These are phyloP conservation scores for Letharia lupina DNA, from an alignment of 495 filamentous ascomycete genomes.

Conservation along the genomic window DNA sequence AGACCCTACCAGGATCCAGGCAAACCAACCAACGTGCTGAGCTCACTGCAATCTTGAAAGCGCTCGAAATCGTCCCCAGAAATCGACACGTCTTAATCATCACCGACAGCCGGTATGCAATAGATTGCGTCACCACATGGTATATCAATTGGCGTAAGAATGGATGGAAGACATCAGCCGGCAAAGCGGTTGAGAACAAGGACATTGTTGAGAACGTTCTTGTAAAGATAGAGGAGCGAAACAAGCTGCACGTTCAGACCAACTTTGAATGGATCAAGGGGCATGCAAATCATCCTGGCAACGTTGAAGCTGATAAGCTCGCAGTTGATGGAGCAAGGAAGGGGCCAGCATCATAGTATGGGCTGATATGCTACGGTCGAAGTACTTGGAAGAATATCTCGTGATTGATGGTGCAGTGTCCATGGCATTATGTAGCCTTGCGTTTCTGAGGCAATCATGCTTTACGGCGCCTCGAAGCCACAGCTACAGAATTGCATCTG, in stretches of 20 bases:
- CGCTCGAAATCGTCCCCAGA: conserved; percentile 64
- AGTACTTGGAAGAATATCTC: conserved; percentile 14
- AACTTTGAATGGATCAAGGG: conserved; percentile 85
- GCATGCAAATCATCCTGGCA: conserved; percentile 59
- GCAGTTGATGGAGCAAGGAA: conserved; percentile 53
- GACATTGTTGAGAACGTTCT: conserved; percentile 72
- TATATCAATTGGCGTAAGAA: conserved; percentile 69
- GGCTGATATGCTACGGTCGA: background rate
- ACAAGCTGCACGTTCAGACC: conserved; percentile 50
- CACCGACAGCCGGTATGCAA: conserved; percentile 79
- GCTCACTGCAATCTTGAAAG: conserved; percentile 76
- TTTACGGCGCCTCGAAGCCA: background rate
- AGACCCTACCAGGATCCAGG: conserved; percentile 58
- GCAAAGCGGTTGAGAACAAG: conserved; percentile 70
- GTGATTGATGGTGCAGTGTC: background rate
- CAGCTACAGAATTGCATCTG: background rate
- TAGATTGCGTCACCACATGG: conserved; percentile 86
- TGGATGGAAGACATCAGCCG: conserved; percentile 62
- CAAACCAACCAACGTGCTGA: conserved; percentile 97
- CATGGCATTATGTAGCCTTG: background rate
- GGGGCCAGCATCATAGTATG: conserved; percentile 19
- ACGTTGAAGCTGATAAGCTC: conserved; percentile 70
- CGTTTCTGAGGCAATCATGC: background rate
- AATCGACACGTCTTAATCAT: conserved; percentile 59
- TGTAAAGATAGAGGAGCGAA: conserved; percentile 61